Evolutionary conservation across 164 flowering plant genomes (phyloP).

Genomic region (Vitis amurensis): DNA sequence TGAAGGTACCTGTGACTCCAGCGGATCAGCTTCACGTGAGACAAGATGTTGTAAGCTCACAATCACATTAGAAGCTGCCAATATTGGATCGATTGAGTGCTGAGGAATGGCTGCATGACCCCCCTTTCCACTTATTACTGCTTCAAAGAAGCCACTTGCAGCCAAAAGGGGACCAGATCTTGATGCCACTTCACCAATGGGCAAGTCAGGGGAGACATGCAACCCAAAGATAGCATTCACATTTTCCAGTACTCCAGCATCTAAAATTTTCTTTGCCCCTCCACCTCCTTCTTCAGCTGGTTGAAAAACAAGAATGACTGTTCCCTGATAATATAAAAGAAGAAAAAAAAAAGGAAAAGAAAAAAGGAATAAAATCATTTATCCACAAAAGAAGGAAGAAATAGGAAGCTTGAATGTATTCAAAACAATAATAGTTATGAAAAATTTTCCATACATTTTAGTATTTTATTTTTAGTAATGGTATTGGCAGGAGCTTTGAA

Average conservation of each 20-base stretch:
- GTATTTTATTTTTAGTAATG: too few species aligned
- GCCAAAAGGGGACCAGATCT: constrained; percentile 70
- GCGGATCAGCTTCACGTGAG: constrained; percentile 86
- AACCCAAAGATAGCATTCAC: constrained; percentile 72
- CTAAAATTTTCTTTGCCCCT: constrained; percentile 67
- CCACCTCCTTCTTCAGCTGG: constrained; percentile 84
- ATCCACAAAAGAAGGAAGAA: not conserved
- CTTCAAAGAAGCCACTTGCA: constrained; percentile 73
- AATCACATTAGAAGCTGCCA: constrained; percentile 74
- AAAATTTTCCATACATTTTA: too few species aligned
- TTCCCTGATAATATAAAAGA: constrained; percentile 45
- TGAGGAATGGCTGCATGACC: constrained; percentile 90
- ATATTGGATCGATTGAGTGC: constrained; percentile 72
- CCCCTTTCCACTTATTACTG: constrained; percentile 73
- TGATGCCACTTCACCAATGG: constrained; percentile 54
- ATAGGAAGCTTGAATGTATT: not conserved
- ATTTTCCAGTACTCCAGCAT: constrained; percentile 53
- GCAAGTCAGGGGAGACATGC: constrained; percentile 41
- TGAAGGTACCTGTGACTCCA: constrained; percentile 63
- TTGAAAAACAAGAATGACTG: constrained; percentile 78
- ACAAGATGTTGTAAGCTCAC: constrained; percentile 78
- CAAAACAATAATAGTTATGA: not conserved
- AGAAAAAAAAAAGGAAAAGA: not conserved
- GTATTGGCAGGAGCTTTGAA: too few species aligned
- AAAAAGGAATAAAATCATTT: not conserved